Base-by-base conservation (phyloP, 2,329 filamentous ascomycete species). In the Alternaria incomplexa region DNA sequence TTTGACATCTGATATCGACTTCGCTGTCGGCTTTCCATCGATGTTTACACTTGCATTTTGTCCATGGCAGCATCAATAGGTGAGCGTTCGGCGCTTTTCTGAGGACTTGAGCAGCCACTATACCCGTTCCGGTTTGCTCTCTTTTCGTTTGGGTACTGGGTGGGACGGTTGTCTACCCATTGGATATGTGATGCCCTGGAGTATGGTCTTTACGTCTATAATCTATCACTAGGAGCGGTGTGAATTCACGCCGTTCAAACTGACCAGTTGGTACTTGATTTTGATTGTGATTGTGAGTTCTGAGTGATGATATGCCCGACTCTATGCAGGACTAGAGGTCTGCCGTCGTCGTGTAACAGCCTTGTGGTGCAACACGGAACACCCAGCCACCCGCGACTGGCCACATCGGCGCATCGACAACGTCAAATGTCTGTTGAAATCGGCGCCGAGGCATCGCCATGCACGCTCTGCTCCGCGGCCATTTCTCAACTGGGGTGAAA, bases 21-120 rank as follows among this genome's bases (percentile, higher is more conserved):
- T 68, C 63, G 58, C 20, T 57, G 66, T 71, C 62, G 58, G 61
- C 58, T 61, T 64, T 60, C 57, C 56, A 68, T 56, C 52, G 22
- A 58, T 69, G 60, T 69, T 64, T 51, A 62, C 67, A 68, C 61
- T 66, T 65, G 74, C 73, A 78, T 78, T 72, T 71, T 69, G 76
- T 76, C 67, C 64, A 69, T 56, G 74, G 77, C 72, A 73, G 77
- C 77, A 80, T 80, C 78, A 79, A 78, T 66, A 80, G 78, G 77
- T 72, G 74, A 79, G 78, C 77, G 76, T 78, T 66, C 58, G 77
- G 78, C 78, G 78, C 77, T 79, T 79, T 58, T 76, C 77, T 79
- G 75, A 80, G 77, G 78, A 80, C 78, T 79, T 80, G 78, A 80
- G 77, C 76, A 74, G 76, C 76, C 72, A 36, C 62, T 76, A 77